Base-by-base conservation (phyloP, 768 basidiomycete genomes). In the Termitomyces sp. region DNA sequence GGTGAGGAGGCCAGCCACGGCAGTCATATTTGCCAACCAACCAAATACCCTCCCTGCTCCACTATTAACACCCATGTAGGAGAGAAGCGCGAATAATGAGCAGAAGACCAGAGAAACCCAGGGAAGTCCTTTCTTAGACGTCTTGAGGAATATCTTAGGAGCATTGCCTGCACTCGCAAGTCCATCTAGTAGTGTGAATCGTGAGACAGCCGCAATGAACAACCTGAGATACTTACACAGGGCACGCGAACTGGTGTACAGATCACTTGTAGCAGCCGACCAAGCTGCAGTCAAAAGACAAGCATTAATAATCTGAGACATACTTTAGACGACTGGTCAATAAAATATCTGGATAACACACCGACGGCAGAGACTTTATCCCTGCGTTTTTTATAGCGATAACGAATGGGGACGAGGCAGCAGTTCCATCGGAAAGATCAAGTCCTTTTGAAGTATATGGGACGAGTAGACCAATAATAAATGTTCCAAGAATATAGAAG, bases 211-310 rank as follows among this genome's bases (percentile, higher is more conserved):
- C n/a, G 37, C 59, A 54, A 39, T 55, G 47, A 26, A 28, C 36
- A 34, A 18, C 9, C 31, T 13, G 5, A 20, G 15, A 51, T 39
- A 77, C 87, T 64, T 60, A 90, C 89, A 95, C 9, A 98, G 79
- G 0, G 89, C 90, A 55, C 90, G 85, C 18, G 93, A 94, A 47
- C 88, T 87, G 4, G 92, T 94, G 74, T 93, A 96, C 47, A 97
- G 70, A 68, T 96, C 93, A 69, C 88, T 90, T 24, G 87, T 87
- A 5, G 90, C 92, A 34, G 94, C 94, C 26, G 94, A 96, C 88
- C 91, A 94, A 5, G 94, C 94, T 3, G 93, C 92, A 39, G 89
- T 92, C 61, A 98, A 73, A 15, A 96, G 77, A 68, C 83, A 85
- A 3, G 88, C 90, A 66, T 92, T 93, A 68, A 92, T 91, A 39